A percentile compares a stretch with the other conserved stretches of the same genome.
phyloP scores from a whole-genome alignment of 768 basidiomycete species.

The Ramaria rubella region DNA sequence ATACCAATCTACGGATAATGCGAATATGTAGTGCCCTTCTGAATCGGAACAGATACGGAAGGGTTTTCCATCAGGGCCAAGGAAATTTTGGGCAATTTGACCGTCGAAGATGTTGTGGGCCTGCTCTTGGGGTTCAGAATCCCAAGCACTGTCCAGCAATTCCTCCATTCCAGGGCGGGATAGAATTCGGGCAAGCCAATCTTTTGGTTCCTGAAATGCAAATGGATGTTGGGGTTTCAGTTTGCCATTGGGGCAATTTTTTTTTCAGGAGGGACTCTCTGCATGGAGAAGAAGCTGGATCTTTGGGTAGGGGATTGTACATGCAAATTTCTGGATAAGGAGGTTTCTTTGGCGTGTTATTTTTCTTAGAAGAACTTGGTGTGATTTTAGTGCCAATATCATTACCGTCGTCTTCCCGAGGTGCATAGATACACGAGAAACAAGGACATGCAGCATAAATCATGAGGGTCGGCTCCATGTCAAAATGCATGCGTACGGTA shows the following conservation, averaged over 20 bases:
- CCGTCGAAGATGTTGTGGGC: constrained; percentile 24
- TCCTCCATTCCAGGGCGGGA: no score
- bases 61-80: constrained; percentile 22
- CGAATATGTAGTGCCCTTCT: constrained; percentile 27
- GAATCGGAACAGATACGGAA: constrained; percentile 11
- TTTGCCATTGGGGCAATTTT: neutral
- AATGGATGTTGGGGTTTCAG: neutral
- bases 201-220: constrained; percentile 10
- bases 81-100: constrained; percentile 19
- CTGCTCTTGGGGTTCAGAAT: neutral
- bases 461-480: neutral
- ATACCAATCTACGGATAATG: constrained; percentile 30
- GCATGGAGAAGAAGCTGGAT: neutral
- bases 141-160: constrained; percentile 17
- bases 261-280: neutral
- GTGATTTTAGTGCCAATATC: no score
- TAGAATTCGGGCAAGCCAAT: constrained; percentile 26
- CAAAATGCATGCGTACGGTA: neutral
- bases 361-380: no score
- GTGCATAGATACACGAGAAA: neutral
- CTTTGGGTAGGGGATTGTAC: no score
- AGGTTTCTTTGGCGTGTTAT: neutral
- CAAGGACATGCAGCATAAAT: neutral
- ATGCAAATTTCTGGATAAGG: neutral
- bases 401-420: no score